A percentile compares a stretch with the other conserved stretches of the same genome.
phyloP scores from a whole-genome alignment of 108 stramenopile species.

The Pseudonitzschia delicatissima region DNA sequence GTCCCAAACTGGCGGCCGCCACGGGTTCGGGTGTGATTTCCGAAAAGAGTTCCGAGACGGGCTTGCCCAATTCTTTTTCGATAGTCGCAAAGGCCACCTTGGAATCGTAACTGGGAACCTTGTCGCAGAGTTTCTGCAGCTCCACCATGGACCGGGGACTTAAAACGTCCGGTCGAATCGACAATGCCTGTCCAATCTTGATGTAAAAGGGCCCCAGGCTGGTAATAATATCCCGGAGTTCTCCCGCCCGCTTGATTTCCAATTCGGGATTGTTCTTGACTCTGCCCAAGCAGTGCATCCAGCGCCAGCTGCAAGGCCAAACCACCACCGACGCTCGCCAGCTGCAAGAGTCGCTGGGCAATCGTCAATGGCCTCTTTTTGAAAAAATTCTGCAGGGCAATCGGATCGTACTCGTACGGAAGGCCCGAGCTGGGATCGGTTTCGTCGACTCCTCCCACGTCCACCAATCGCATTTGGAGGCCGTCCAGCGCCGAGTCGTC shows the following conservation, averaged over 20 bases:
- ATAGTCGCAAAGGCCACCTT: constrained; percentile 89
- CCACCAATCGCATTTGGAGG: constrained; percentile 80
- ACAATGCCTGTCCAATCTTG: constrained; percentile 86
- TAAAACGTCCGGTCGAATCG: constrained; percentile 91
- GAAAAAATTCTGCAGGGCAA: constrained; percentile 79
- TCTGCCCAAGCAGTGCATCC: constrained; percentile 55
- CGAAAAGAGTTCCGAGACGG: constrained; percentile 77
- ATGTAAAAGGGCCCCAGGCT: constrained; percentile 91
- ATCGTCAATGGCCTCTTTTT: constrained; percentile 66
- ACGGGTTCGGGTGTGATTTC: constrained; percentile 93
- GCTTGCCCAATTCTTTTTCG: constrained; percentile 78
- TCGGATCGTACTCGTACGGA: constrained; percentile 84
- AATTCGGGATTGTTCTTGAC: constrained; percentile 65
- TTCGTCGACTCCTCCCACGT: constrained; percentile 39
- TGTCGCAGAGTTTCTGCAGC: constrained; percentile 91
- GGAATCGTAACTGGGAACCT: constrained; percentile 86
- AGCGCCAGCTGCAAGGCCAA: constrained; percentile 46
- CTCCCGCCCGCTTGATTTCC: constrained; percentile 80
- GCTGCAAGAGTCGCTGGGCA: constrained; percentile 64
- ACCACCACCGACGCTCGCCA: constrained; percentile 56
- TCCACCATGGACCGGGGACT: constrained; percentile 91
- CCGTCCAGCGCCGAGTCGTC: constrained; percentile 74
- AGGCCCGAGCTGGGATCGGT: constrained; percentile 40
- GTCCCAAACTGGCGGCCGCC: constrained; percentile 90
- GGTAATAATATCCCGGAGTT: constrained; percentile 87